phyloP scores from a whole-genome alignment of 2,329 filamentous ascomycete species.

The Cryphonectria radicalis region DNA sequence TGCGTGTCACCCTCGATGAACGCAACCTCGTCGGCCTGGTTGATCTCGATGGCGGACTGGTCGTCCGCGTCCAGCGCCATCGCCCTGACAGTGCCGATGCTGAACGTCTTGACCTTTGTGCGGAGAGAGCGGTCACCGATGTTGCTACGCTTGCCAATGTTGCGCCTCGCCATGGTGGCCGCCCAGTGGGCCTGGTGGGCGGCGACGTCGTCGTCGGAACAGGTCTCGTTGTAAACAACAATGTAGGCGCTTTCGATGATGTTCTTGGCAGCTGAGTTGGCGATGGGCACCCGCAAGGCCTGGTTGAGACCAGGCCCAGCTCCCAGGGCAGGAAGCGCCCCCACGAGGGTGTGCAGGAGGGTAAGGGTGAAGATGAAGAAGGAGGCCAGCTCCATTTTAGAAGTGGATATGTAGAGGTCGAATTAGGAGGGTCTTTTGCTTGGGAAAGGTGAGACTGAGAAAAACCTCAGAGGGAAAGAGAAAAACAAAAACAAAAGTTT shows the following conservation, averaged over 20 bases:
- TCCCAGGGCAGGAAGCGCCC: slow-evolving; percentile 15
- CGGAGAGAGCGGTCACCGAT: slow-evolving; percentile 53
- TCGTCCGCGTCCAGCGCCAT: slow-evolving; percentile 48
- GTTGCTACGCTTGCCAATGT: slow-evolving; percentile 55
- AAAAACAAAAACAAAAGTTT: not conserved
- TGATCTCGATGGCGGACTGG: slow-evolving; percentile 47
- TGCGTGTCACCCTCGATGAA: slow-evolving; percentile 53
- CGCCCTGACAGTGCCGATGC: slow-evolving; percentile 56
- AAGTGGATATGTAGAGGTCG: not conserved
- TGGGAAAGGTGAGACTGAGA: not conserved
- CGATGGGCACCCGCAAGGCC: slow-evolving; percentile 49
- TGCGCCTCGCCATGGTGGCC: slow-evolving; percentile 58
- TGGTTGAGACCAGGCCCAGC: slow-evolving; percentile 5
- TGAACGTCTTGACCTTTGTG: slow-evolving; percentile 50
- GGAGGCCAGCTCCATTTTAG: not conserved
- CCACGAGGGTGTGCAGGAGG: slow-evolving; percentile 17
- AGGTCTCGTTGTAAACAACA: slow-evolving; percentile 65
- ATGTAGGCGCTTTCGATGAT: slow-evolving; percentile 64
- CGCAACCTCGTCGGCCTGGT: slow-evolving; percentile 46
- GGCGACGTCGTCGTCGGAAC: slow-evolving; percentile 51
- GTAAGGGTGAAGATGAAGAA: not conserved
- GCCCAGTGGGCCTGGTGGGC: slow-evolving; percentile 55
- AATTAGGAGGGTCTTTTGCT: not conserved
- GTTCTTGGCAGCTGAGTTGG: slow-evolving; percentile 53
- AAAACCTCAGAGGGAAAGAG: not conserved